A percentile compares a stretch with the other conserved stretches of the same genome.
Evolutionary conservation across 768 basidiomycete species (phyloP).

Genomic region (Collybia mongolica): DNA sequence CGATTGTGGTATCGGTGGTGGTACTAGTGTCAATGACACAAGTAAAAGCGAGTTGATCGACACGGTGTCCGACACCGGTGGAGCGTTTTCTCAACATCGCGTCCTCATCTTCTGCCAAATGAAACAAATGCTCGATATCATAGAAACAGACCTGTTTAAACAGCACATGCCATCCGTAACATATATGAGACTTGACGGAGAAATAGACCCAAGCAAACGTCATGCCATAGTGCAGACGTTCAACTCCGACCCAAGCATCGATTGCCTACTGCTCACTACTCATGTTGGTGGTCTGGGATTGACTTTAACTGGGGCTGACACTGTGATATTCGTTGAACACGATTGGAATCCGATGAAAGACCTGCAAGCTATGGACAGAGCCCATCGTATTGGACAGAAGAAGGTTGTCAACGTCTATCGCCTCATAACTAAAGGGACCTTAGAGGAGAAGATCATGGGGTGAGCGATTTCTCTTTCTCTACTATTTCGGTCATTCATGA

Average conservation of each 20-base stretch:
- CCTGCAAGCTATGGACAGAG: constrained; percentile 98
- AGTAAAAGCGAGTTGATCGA: constrained; percentile 71
- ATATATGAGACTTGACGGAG: constrained; percentile 97
- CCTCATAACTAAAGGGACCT: constrained; percentile 91
- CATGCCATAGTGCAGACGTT: constrained; percentile 98
- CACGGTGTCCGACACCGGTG: constrained; percentile 49
- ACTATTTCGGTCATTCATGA: not conserved
- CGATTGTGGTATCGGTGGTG: constrained; percentile 90
- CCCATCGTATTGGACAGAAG: constrained; percentile 97
- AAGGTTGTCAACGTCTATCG: constrained; percentile 99
- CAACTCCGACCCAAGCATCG: constrained; percentile 96
- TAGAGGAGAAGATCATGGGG: constrained; percentile 99
- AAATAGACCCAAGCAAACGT: constrained; percentile 89
- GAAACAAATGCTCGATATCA: constrained; percentile 98
- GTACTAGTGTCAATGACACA: constrained; percentile 44
- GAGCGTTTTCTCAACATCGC: constrained; percentile 89
- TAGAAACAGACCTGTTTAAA: constrained; percentile 92
- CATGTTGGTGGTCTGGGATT: constrained; percentile 96
- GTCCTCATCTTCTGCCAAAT: constrained; percentile 99
- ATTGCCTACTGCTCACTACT: constrained; percentile 92
- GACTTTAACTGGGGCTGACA: constrained; percentile 97
- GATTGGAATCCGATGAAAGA: constrained; percentile 99
- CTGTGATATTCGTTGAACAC: constrained; percentile 98
- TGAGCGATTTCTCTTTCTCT: constrained; percentile 34
- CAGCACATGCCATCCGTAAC: constrained; percentile 92